Evolutionary conservation across 192 early-diverging fungal species (phyloP), one percentile per base, ranked within the genome.

Genomic region (Geranomyces variabilis): DNA sequence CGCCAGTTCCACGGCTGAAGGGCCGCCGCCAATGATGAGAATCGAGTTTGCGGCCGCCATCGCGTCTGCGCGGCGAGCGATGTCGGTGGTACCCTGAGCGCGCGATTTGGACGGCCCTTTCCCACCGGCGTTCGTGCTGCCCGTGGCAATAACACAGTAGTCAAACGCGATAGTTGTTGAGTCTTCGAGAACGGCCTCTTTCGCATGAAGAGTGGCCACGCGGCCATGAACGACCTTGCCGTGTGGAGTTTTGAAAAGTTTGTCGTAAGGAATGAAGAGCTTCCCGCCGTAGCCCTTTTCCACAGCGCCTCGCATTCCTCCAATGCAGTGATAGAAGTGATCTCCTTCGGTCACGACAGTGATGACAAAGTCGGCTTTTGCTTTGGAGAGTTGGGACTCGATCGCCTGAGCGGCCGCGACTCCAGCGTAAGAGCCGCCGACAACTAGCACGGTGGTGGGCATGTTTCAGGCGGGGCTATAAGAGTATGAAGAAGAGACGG

Each of bases 1-100:
- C 8, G 92, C 91, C 67, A 93, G 63, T 66, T 94, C 94, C 41
- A 92, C 75, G 36, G 91, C 94, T 10, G 89, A 87, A 15, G 90
- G 88, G 21, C 91, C 91, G 6, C 90, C 91, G 1, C 91, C 91
- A 56, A 93, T 77, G 33, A 93, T 76, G 0, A 90, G 64, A 36
- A 90, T 73, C 0, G 75, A 73, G 10, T 79, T 71, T 7, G 88
- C 84, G 1, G 67, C 53, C n/a, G 79, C 72, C 44, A 91, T 73
- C n/a, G 76, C 80, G 0, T 75, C 80, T 10, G 78, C 56, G 34
- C 81, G 51, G 21, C 66, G 53, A 0, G 60, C 22, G 17, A 81
- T 29, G 13, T 75, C 68, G 0, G 26, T 58, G 14, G 83, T 58
- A n/a, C 79, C 81, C 4, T 84, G 77, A 0, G 62, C 48, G 7